Percentiles rank a stretch among this genome's conserved stretches.
Evolutionary conservation across 352 stramenopile genomes (phyloP).

Genomic region (Blastocystis hominis): DNA sequence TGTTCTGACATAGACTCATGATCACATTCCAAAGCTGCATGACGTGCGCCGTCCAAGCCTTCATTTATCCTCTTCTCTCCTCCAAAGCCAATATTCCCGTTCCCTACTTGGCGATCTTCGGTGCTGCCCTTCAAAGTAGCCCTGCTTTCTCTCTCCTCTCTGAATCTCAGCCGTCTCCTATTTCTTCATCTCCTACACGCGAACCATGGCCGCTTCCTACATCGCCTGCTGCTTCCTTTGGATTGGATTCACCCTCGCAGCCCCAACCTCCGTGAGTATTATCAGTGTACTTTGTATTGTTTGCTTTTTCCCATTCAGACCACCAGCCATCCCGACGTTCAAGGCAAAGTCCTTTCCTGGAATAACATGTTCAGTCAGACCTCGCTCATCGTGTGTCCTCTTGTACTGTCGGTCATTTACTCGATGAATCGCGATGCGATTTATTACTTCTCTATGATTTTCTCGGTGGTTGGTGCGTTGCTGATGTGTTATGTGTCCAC

Average conservation of each 20-base stretch:
- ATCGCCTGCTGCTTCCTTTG: background rate
- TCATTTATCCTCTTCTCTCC: background rate
- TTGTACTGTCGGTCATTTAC: slow-evolving; percentile 19
- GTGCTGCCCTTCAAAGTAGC: background rate
- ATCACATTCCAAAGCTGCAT: slow-evolving; percentile 33
- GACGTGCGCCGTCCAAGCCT: background rate
- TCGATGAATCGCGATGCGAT: background rate
- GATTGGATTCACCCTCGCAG: slow-evolving; percentile 1
- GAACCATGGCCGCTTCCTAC: background rate
- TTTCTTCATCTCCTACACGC: background rate
- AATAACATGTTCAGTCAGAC: slow-evolving; percentile 41
- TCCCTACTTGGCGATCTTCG: background rate
- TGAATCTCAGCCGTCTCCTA: background rate
- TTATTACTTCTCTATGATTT: slow-evolving; percentile 13
- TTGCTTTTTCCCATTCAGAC: background rate
- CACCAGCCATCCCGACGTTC: background rate
- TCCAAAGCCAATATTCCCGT: background rate
- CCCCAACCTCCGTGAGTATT: slow-evolving; percentile 15
- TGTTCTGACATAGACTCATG: background rate
- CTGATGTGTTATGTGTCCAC: background rate
- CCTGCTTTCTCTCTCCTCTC: background rate
- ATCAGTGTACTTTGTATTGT: background rate
- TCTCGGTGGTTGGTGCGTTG: background rate
- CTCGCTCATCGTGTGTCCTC: slow-evolving; percentile 32
- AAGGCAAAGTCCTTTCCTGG: slow-evolving; percentile 2